phyloP scores from a whole-genome alignment of 352 stramenopile species.

The Phytophthora cryptogea region DNA sequence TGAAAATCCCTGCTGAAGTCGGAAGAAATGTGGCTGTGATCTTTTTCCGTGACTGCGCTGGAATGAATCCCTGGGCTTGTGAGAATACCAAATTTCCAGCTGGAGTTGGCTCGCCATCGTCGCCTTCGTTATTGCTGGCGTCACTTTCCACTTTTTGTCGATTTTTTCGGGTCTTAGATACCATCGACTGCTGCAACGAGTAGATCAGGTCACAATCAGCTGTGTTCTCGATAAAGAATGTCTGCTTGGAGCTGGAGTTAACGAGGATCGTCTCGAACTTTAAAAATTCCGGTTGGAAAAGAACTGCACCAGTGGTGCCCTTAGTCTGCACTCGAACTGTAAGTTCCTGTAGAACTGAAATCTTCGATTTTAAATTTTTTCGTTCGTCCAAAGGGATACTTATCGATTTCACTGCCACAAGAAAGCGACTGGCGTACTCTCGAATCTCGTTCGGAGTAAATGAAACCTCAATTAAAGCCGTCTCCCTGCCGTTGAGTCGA shows the following conservation, averaged over 20 bases:
- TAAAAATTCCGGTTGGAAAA: slow-evolving; percentile 71
- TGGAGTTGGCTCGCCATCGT: not conserved
- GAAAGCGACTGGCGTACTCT: slow-evolving; percentile 76
- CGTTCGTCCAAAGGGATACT: slow-evolving; percentile 47
- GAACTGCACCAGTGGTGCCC: slow-evolving; percentile 72
- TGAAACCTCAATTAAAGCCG: slow-evolving; percentile 52
- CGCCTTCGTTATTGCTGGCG: slow-evolving; percentile 5
- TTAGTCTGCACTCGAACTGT: slow-evolving; percentile 70
- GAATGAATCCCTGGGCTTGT: slow-evolving; percentile 62
- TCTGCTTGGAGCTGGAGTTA: slow-evolving; percentile 71
- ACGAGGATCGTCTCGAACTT: slow-evolving; percentile 88
- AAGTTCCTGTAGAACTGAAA: slow-evolving; percentile 67
- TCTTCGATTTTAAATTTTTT: slow-evolving; percentile 23
- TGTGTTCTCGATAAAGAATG: slow-evolving; percentile 73
- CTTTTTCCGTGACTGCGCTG: slow-evolving; percentile 77
- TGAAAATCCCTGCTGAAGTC: slow-evolving; percentile 61
- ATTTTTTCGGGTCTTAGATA: slow-evolving; percentile 15
- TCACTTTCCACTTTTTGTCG: slow-evolving; percentile 11
- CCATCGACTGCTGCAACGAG: slow-evolving; percentile 51
- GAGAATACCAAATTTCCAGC: slow-evolving; percentile 55
- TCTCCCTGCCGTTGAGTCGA: slow-evolving; percentile 85
- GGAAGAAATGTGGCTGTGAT: slow-evolving; percentile 83
- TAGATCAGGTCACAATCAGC: slow-evolving; percentile 81
- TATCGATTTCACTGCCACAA: slow-evolving; percentile 71
- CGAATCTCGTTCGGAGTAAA: slow-evolving; percentile 83